A percentile compares a stretch with the other conserved stretches of the same genome.
phyloP scores from a whole-genome alignment of 208 protist species.

The Lotmaria passim region DNA sequence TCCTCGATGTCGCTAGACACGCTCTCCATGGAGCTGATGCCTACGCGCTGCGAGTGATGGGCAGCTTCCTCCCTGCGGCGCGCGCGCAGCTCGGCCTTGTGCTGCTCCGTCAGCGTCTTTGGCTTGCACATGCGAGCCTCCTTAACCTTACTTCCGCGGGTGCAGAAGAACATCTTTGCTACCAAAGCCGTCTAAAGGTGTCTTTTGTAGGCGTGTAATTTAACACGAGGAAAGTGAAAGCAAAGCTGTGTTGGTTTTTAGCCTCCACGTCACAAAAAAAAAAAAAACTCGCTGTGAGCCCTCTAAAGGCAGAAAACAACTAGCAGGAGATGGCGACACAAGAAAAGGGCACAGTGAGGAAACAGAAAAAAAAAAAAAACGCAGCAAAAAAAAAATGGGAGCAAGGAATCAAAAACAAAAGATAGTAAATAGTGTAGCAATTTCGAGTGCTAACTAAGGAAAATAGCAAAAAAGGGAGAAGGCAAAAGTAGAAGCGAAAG shows the following conservation, averaged over 20 bases:
- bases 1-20: slow-evolving; percentile 10
- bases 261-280: too few species aligned
- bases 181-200: too few species aligned
- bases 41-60: slow-evolving; percentile 4
- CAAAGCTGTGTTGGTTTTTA: background rate
- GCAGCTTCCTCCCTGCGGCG: slow-evolving; percentile 21
- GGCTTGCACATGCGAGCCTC: slow-evolving; percentile 1
- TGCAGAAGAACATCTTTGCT: slow-evolving; percentile 25
- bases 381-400: background rate
- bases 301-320: too few species aligned
- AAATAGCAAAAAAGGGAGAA: background rate
- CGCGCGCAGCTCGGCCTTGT: slow-evolving; percentile 33
- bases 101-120: slow-evolving; percentile 38
- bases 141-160: slow-evolving; percentile 26
- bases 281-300: too few species aligned
- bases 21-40: slow-evolving; percentile 2
- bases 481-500: background rate
- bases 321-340: too few species aligned
- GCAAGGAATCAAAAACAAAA: background rate
- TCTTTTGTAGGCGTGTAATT: background rate
- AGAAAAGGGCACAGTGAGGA: slow-evolving; percentile 3
- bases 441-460: too few species aligned
- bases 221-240: background rate
- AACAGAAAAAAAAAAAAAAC: slow-evolving; percentile 1
- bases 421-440: background rate